Evolutionary conservation across 495 filamentous ascomycete species (phyloP).

Genomic region (Xylaria sp.): DNA sequence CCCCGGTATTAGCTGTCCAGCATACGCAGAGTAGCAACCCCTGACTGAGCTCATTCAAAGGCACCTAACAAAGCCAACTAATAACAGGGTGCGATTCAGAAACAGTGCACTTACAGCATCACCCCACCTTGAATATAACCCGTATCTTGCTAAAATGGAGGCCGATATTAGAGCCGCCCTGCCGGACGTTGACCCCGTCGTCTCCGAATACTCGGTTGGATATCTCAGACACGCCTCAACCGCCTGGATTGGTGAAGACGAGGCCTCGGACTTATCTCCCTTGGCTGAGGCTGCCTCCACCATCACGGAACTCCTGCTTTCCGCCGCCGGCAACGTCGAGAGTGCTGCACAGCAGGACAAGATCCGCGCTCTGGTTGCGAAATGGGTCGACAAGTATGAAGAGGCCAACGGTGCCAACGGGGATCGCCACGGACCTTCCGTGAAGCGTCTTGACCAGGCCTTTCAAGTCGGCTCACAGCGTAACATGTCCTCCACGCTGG

Average conservation of each 20-base stretch:
- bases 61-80: neutral
- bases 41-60: neutral
- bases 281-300: constrained; percentile 83
- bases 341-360: constrained; percentile 73
- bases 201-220: constrained; percentile 92
- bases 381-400: constrained; percentile 83
- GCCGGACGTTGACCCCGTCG: constrained; percentile 85
- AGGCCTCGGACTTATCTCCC: constrained; percentile 70
- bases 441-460: constrained; percentile 88
- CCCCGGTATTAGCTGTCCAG: neutral
- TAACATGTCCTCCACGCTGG: constrained; percentile 94
- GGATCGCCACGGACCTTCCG: constrained; percentile 67
- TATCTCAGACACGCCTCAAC: constrained; percentile 93
- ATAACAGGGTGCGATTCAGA: neutral
- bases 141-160: constrained; percentile 70
- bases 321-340: constrained; percentile 79
- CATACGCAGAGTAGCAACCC: neutral
- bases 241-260: constrained; percentile 77
- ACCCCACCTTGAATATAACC: neutral
- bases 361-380: constrained; percentile 85
- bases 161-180: constrained; percentile 85
- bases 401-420: constrained; percentile 71
- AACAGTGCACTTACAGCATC: neutral
- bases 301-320: constrained; percentile 85
- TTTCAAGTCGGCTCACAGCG: constrained; percentile 93